A percentile compares a stretch with the other conserved stretches of the same genome.
These are phyloP conservation scores for Colletotrichum nymphaeae DNA, from an alignment of 2,329 filamentous ascomycete genomes.

Conservation along the genomic window DNA sequence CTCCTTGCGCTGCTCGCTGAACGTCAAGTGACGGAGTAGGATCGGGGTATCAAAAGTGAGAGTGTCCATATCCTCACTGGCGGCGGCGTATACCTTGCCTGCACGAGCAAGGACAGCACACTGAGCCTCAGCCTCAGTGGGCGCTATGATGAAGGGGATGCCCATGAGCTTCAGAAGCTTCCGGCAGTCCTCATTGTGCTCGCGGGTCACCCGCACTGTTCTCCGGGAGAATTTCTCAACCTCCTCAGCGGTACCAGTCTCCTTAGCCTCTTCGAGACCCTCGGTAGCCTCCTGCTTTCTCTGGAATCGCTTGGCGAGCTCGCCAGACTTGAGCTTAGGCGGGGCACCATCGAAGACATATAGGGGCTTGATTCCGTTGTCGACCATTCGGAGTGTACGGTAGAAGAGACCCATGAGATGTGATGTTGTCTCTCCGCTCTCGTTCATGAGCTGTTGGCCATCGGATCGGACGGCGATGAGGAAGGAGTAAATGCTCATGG, in stretches of 20 bases:
- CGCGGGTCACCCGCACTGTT: conserved; percentile 93
- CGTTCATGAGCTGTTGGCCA: conserved; percentile 94
- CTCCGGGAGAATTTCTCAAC: conserved; percentile 96
- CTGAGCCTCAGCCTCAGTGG: conserved; percentile 97
- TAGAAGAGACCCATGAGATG: conserved; percentile 99
- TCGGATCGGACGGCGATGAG: conserved; percentile 97
- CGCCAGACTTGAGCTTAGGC: conserved; percentile 96
- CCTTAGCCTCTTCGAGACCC: conserved; percentile 92
- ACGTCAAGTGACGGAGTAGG: conserved; percentile 90
- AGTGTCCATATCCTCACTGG: conserved; percentile 99
- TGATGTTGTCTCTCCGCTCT: conserved; percentile 95
- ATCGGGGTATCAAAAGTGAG: conserved; percentile 95
- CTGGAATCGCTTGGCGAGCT: conserved; percentile 95
- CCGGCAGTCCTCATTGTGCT: conserved; percentile 97
- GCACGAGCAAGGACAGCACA: conserved; percentile 90
- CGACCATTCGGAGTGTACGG: conserved; percentile 95
- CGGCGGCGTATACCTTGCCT: conserved; percentile 96
- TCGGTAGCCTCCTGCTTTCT: conserved; percentile 94
- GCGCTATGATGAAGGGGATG: conserved; percentile 92
- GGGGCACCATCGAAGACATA: conserved; percentile 98
- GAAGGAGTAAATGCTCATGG: conserved; percentile 99
- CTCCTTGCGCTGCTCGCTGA: conserved; percentile 97
- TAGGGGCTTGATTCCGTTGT: conserved; percentile 98
- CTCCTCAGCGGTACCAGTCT: conserved; percentile 96
- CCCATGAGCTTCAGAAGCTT: conserved; percentile 93